Conservation (phyloP, 139 green algal species). For the Volvox africanus region DNA sequence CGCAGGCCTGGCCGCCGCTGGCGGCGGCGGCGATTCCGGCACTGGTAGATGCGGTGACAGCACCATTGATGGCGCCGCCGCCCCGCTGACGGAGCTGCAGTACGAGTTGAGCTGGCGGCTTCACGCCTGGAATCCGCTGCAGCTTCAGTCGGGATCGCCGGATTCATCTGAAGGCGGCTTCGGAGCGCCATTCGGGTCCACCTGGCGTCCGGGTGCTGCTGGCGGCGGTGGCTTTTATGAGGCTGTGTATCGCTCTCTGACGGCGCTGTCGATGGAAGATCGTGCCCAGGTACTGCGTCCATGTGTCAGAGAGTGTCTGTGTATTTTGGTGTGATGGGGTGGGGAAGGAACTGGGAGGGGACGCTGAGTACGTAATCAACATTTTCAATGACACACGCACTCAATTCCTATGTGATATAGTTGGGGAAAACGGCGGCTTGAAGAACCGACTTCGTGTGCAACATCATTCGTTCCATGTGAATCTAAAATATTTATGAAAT, state of each 20-base stretch:
- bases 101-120: conserved; percentile 58
- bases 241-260: conserved; percentile 26
- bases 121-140: conserved; percentile 2
- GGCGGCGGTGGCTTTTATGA: conserved; percentile 15
- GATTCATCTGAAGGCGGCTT: no score
- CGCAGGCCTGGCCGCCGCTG: neutral
- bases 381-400: no score
- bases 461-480: no score
- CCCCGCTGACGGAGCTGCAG: conserved; percentile 27
- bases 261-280: conserved; percentile 35
- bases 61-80: neutral
- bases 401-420: no score
- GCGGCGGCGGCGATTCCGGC: neutral
- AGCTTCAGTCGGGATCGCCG: no score
- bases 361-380: no score
- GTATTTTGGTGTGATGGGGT: conserved; percentile 2
- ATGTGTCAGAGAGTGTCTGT: neutral
- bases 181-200: no score
- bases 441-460: no score
- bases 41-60: neutral
- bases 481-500: no score
- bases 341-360: neutral
- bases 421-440: no score
- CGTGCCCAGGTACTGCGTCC: conserved; percentile 20
- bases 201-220: neutral